Conservation (phyloP, 805 yeast species). For the Candida ipomoeae region DNA sequence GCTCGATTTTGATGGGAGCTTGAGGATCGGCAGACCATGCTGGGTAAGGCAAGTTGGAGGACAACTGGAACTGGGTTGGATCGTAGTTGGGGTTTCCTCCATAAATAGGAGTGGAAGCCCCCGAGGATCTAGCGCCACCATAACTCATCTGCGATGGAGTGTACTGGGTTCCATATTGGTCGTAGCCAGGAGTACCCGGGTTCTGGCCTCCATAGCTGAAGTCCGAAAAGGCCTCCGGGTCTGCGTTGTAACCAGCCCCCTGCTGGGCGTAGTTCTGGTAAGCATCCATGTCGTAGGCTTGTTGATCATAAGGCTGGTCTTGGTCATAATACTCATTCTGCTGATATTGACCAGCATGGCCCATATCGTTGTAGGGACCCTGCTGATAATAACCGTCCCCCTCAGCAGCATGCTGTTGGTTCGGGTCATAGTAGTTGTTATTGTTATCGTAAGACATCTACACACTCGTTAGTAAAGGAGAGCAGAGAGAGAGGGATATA, state of each 20-base stretch:
- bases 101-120: conserved; percentile 91
- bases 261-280: conserved; percentile 35
- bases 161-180: conserved; percentile 64
- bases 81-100: conserved; percentile 58
- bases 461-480: conserved; percentile 18
- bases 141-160: conserved; percentile 86
- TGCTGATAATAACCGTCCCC: conserved; percentile 34
- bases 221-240: conserved; percentile 64
- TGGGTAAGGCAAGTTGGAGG: conserved; percentile 90
- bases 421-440: conserved; percentile 39
- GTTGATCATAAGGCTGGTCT: conserved; percentile 44
- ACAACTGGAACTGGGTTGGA: conserved; percentile 63
- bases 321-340: conserved; percentile 49
- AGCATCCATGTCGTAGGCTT: conserved; percentile 47
- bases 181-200: conserved; percentile 64
- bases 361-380: conserved; percentile 37
- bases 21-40: conserved; percentile 98
- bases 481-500: not conserved
- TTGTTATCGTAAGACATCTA: conserved; percentile 59
- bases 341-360: conserved; percentile 28
- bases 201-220: conserved; percentile 53
- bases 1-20: conserved; percentile 77
- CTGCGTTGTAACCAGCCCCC: conserved; percentile 36
- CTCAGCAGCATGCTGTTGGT: conserved; percentile 25
- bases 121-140: conserved; percentile 78